These are phyloP conservation scores for Brassica balearica DNA, from an alignment of 441 rosid genomes.

Conservation along the genomic window DNA sequence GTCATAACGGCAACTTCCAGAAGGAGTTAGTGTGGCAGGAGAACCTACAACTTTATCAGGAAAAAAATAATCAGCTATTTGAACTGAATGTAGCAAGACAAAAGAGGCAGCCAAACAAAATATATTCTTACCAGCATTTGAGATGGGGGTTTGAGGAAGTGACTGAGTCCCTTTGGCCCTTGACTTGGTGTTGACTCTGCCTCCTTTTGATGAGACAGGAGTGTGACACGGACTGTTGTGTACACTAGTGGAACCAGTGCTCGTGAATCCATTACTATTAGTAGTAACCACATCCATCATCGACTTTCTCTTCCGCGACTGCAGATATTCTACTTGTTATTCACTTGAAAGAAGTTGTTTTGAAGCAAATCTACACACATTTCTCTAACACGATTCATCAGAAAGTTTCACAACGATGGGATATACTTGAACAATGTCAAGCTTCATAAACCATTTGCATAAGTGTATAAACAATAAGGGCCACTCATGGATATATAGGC, in stretches of 20 bases:
- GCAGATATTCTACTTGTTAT: conserved; percentile 39
- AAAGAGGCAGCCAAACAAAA: neutral
- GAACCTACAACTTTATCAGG: conserved; percentile 64
- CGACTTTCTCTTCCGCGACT: conserved; percentile 69
- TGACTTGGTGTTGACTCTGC: conserved; percentile 60
- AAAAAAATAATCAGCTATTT: conserved; percentile 28
- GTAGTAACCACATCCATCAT: conserved; percentile 49
- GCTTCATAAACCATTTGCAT: neutral
- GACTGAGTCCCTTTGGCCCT: conserved; percentile 65
- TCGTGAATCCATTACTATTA: conserved; percentile 46
- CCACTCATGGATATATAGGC: neutral
- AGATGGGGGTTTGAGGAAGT: conserved; percentile 70
- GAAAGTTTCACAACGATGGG: neutral
- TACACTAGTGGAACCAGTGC: conserved; percentile 54
- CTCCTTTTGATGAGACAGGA: conserved; percentile 78
- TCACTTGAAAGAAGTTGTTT: conserved; percentile 13
- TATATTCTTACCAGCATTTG: conserved; percentile 60
- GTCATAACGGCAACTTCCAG: conserved; percentile 90
- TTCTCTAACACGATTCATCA: conserved; percentile 3
- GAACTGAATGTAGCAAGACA: neutral
- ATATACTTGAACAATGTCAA: conserved; percentile 18
- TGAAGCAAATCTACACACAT: neutral
- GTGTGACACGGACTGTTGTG: conserved; percentile 42
- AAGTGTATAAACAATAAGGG: neutral
- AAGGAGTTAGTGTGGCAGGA: conserved; percentile 73